These are phyloP conservation scores for Pythium grandisporangium DNA, from an alignment of 352 stramenopile genomes.

Conservation along the genomic window DNA sequence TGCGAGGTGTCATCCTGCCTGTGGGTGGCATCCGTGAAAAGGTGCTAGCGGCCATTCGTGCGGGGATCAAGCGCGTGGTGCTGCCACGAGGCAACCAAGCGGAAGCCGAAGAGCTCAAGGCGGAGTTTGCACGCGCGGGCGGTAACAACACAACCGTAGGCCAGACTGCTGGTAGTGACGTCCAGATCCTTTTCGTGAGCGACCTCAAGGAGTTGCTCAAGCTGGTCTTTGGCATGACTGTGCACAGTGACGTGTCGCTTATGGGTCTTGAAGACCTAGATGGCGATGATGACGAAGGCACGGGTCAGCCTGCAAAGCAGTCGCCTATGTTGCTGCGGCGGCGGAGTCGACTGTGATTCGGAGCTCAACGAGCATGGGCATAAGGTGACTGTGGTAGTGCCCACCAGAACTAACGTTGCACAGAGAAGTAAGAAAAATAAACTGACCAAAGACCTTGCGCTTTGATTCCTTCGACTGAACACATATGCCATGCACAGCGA, in stretches of 20 bases:
- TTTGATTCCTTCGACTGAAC: too few species aligned
- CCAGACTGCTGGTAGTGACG: slow-evolving; percentile 11
- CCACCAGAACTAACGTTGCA: too few species aligned
- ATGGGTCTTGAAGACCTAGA: too few species aligned
- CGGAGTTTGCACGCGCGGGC: slow-evolving; percentile 32
- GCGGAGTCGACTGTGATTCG: too few species aligned
- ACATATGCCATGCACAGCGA: too few species aligned
- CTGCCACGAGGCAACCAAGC: slow-evolving; percentile 63
- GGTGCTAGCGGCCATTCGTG: slow-evolving; percentile 77
- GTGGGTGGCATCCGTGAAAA: slow-evolving; percentile 90
- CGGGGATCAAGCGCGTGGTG: slow-evolving; percentile 77
- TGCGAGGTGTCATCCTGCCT: slow-evolving; percentile 83
- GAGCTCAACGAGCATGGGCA: too few species aligned
- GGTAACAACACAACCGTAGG: slow-evolving; percentile 8
- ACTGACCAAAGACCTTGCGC: too few species aligned
- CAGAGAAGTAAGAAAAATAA: too few species aligned
- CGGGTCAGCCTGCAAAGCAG: too few species aligned
- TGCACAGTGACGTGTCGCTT: slow-evolving; percentile 37
- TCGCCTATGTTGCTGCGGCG: too few species aligned
- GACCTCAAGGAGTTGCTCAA: slow-evolving; percentile 53
- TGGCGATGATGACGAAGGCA: too few species aligned
- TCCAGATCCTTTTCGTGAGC: slow-evolving; percentile 61
- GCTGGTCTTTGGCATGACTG: slow-evolving; percentile 59
- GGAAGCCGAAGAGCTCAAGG: slow-evolving; percentile 59
- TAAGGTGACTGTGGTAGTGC: too few species aligned